These are phyloP conservation scores for Aphanocladium album DNA, from an alignment of 2,329 filamentous ascomycete genomes.

Conservation along the genomic window DNA sequence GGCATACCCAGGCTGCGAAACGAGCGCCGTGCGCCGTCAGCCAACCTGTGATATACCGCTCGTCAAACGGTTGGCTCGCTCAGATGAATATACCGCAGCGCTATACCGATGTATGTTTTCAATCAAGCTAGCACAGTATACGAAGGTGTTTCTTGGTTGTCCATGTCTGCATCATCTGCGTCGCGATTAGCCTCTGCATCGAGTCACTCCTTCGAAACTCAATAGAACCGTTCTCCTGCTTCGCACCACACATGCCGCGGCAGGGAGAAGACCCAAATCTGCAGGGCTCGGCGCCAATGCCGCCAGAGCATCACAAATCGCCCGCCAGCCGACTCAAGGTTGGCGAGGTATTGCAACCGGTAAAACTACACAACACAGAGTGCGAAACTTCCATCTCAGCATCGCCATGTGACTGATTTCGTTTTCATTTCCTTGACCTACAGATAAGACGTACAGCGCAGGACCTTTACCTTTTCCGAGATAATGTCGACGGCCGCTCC, in stretches of 20 bases:
- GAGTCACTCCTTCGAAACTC: not conserved
- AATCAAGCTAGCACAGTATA: not conserved
- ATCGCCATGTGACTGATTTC: not conserved
- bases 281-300: not conserved
- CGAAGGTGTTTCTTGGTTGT: not conserved
- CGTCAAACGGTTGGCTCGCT: not conserved
- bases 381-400: not conserved
- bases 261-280: not conserved
- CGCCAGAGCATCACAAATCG: not conserved
- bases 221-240: not conserved
- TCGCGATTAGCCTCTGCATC: not conserved
- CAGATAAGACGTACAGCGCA: slow-evolving; percentile 11
- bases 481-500: slow-evolving; percentile 8
- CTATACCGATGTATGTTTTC: not conserved
- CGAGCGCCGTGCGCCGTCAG: not conserved
- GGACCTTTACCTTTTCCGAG: slow-evolving; percentile 6
- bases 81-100: not conserved
- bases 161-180: not conserved
- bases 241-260: slow-evolving; percentile 5
- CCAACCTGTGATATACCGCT: not conserved
- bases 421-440: not conserved
- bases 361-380: not conserved
- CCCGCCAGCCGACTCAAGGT: slow-evolving; percentile 6
- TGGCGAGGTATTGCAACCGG: slow-evolving; percentile 10
- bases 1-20: not conserved